phyloP scores from a whole-genome alignment of 345 rosid species.

The Salix dunnii region DNA sequence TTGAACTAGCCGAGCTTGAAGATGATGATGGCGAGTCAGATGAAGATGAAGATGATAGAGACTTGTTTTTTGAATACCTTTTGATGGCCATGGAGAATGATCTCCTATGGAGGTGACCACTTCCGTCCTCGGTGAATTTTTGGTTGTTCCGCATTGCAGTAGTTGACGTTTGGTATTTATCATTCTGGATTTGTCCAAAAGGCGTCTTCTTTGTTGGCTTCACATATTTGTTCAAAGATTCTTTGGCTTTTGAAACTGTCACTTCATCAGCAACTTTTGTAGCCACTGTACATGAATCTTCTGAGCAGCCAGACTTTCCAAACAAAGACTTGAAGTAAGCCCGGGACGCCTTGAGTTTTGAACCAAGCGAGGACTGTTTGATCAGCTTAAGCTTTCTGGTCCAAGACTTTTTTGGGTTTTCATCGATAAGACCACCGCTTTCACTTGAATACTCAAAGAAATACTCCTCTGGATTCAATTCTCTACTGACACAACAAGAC shows the following conservation, averaged over 20 bases:
- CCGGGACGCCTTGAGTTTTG: slow-evolving; percentile 74
- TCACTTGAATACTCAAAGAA: slow-evolving; percentile 35
- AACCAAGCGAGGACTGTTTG: slow-evolving; percentile 47
- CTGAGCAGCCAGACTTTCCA: slow-evolving; percentile 56
- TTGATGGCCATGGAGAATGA: slow-evolving; percentile 31
- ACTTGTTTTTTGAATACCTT: slow-evolving; percentile 19
- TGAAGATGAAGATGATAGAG: slow-evolving; percentile 12
- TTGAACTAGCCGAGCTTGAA: slow-evolving; percentile 7
- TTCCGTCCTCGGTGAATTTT: slow-evolving; percentile 18
- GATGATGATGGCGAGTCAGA: slow-evolving; percentile 7
- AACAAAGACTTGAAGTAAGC: slow-evolving; percentile 66
- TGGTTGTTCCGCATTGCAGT: slow-evolving; percentile 3
- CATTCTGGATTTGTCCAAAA: slow-evolving; percentile 48
- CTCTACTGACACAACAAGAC: slow-evolving; percentile 70
- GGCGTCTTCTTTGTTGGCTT: slow-evolving; percentile 33
- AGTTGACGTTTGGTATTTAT: slow-evolving; percentile 1
- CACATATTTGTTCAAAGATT: slow-evolving; percentile 20
- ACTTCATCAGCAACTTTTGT: slow-evolving; percentile 44
- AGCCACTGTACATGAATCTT: slow-evolving; percentile 49
- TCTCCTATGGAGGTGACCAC: slow-evolving; percentile 26
- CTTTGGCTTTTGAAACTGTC: slow-evolving; percentile 34
- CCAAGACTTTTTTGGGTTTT: slow-evolving; percentile 62
- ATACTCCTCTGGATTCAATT: slow-evolving; percentile 61
- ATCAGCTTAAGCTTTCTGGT: slow-evolving; percentile 48
- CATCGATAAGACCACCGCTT: slow-evolving; percentile 22